Evolutionary conservation across 495 filamentous ascomycete genomes (phyloP).

Genomic region (Cenococcum geophilum): DNA sequence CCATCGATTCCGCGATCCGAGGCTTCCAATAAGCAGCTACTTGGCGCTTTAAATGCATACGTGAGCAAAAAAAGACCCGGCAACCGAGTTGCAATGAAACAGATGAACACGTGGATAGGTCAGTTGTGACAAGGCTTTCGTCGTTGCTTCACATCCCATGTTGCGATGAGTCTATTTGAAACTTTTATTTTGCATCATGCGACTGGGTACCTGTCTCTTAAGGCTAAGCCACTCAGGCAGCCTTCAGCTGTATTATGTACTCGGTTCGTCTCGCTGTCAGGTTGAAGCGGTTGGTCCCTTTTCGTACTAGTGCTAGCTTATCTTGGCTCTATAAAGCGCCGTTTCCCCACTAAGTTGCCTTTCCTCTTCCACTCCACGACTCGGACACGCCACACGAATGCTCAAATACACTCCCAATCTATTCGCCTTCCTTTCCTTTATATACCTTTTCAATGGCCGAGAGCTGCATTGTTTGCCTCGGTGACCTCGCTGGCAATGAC

Average conservation of each 20-base stretch:
- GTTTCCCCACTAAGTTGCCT: conserved; percentile 3
- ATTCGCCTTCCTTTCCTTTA: background rate
- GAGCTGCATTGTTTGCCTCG: conserved; percentile 94
- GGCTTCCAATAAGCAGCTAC: background rate
- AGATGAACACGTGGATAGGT: conserved; percentile 22
- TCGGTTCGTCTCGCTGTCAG: background rate
- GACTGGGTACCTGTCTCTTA: background rate
- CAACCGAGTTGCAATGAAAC: background rate
- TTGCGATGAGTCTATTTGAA: background rate
- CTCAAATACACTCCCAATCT: conserved; percentile 7
- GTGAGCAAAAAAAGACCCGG: background rate
- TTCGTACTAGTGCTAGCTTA: background rate
- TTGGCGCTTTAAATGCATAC: background rate
- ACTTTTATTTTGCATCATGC: background rate
- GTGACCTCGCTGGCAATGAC: conserved; percentile 64
- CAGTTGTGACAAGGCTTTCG: conserved; percentile 3
- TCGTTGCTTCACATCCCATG: background rate
- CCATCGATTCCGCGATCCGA: background rate
- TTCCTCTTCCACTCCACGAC: conserved; percentile 21
- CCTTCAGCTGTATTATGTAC: background rate
- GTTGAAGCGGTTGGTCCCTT: background rate
- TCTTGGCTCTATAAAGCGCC: conserved; percentile 1
- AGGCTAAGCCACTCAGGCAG: background rate
- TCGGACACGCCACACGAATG: conserved; percentile 8
- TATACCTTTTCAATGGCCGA: conserved; percentile 60